Evolutionary conservation across 2,329 filamentous ascomycete genomes (phyloP), one percentile per base, ranked within the genome.

Genomic region (Aspergillus eucalypticola): DNA sequence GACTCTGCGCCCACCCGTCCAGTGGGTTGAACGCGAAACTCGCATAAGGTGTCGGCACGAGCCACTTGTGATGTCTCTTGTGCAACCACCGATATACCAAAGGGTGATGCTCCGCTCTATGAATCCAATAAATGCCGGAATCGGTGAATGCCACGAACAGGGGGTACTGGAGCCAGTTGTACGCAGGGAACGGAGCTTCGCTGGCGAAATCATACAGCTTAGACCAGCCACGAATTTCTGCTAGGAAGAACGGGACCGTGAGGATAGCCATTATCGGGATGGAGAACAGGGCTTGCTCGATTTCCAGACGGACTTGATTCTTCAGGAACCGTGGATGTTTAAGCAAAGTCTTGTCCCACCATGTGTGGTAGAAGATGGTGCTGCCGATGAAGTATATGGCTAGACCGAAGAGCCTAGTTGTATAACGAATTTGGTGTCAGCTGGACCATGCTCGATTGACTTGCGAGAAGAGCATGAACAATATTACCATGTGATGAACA

Each of bases 11-110:
- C 78, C 89, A 97, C 68, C 94, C 94, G 73, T 98, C 94, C 48
- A 97, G 74, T 0, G 94, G 93, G 80, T 98, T 92, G 83, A 98
- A 98, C 56, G 94, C 94, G 73, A 96, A 90, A 69, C 89, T 92
- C 21, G 94, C 92, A 75, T 86, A 97, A 0, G 94, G 94, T 0
- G 92, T 96, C 8, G 94, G 93, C 89, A 97, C 95, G 78, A 97
- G 96, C 94, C 94, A 98, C 82, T 96, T 97, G 86, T 98, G 94
- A 79, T 98, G 94, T 64, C 92, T 89, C 85, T 98, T 98, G 84
- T 98, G 94, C 50, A 97, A 84, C 68, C 82, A 82, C 81, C 92
- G 95, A 85, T 97, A 98, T 66, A 95, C 72, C 35, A 78, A 72
- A 5, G 90, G 90, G 75, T 92, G 88, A 78, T 96, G 92, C 62